These are phyloP conservation scores for Fagopyrum tataricum DNA, from an alignment of 148 eudicot genomes.

Conservation along the genomic window DNA sequence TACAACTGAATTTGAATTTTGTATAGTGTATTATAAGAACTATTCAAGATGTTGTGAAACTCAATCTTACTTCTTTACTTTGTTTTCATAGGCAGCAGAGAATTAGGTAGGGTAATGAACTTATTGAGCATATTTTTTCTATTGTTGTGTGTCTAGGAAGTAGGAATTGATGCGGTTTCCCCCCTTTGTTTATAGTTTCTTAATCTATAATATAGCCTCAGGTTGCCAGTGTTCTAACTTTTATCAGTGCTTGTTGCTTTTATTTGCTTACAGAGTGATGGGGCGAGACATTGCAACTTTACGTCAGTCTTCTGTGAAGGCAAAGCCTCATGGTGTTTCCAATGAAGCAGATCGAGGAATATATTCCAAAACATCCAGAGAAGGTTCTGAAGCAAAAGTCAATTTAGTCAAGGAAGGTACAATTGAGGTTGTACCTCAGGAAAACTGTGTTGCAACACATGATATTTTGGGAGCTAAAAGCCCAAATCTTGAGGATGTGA, in stretches of 20 bases:
- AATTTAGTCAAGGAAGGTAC: constrained; percentile 35
- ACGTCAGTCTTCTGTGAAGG: constrained; percentile 34
- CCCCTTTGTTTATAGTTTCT: background rate
- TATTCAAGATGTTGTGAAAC: background rate
- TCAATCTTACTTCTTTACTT: background rate
- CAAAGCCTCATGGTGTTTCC: constrained; percentile 40
- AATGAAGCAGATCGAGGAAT: constrained; percentile 28
- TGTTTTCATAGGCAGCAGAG: background rate
- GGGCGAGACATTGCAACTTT: constrained; percentile 71
- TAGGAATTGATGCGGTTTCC: background rate
- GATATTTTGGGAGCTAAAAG: constrained; percentile 40
- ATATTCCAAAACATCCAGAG: constrained; percentile 32
- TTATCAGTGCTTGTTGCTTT: background rate
- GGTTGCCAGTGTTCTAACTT: background rate
- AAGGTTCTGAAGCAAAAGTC: constrained; percentile 29
- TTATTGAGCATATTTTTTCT: background rate
- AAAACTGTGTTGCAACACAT: constrained; percentile 35
- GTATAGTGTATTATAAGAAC: background rate
- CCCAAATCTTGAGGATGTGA: constrained; percentile 29
- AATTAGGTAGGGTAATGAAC: background rate
- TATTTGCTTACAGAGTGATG: constrained; percentile 54
- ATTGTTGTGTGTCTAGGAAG: background rate
- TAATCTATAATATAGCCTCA: background rate
- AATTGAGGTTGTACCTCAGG: constrained; percentile 32
- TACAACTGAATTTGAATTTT: background rate